Conservation (phyloP, 2,329 filamentous ascomycete genomes). For the Sporothrix pseudoabietina region DNA sequence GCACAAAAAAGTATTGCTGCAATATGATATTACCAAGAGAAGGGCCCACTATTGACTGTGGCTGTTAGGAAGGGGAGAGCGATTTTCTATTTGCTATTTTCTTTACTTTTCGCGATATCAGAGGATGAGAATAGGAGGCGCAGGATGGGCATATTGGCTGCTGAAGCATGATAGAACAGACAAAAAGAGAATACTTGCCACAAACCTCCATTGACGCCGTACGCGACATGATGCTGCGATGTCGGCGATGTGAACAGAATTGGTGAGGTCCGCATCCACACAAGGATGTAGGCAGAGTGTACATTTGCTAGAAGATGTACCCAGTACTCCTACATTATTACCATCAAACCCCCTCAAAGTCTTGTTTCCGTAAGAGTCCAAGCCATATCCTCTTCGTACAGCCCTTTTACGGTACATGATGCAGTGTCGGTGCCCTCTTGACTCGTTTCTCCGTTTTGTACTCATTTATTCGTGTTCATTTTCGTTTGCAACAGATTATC, state of each 20-base stretch:
- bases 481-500: too few relatives aligned
- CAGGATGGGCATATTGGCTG: background rate
- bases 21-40: background rate
- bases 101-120: background rate
- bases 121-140: background rate
- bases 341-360: background rate
- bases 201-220: background rate
- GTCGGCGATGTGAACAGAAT: background rate
- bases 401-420: background rate
- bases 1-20: conserved; percentile 7
- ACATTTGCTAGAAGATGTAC: background rate
- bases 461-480: too few relatives aligned
- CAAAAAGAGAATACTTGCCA: background rate
- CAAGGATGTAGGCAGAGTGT: background rate
- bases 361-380: background rate
- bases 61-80: background rate
- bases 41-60: background rate
- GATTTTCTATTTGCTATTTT: too few relatives aligned
- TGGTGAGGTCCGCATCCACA: background rate
- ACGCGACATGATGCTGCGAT: background rate
- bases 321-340: background rate
- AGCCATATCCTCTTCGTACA: background rate
- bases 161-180: conserved; percentile 6
- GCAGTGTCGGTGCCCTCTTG: background rate
- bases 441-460: too few relatives aligned